Base-by-base conservation (phyloP, 176 grass and related monocot species). In the Phyllostachys edulis region DNA sequence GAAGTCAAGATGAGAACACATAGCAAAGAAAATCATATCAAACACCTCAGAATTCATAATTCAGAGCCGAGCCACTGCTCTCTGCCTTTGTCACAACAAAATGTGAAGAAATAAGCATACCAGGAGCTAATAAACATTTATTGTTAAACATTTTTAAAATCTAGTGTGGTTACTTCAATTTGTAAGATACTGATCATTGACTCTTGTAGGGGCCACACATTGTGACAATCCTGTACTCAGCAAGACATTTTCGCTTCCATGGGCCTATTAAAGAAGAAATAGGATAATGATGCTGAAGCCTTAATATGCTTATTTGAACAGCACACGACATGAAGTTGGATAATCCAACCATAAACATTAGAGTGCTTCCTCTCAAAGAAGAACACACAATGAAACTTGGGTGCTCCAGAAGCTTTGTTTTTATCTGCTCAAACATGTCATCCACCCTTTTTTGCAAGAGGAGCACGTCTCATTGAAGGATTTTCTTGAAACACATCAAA, bases 171-270 rank as follows among this genome's bases (percentile, higher is more conserved):
- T 29, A 29, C 29, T 29, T 1, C 29, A 29, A 71, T 99, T 99
- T 2, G 93, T 99, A 32, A 98, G 59, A 69, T 98, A 98, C 20
- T 98, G 93, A 47, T 98, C 96, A 65, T 98, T 98, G 5, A 98
- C 83, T 85, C 89, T 96, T 5, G 45, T 90, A n/a, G 96, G 96
- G 9, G 96, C 93, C 16, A 99, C 87, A 69, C 96, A 96, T 45
- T 21, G 96, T 96, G 15, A 96, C 84, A 75, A 99, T 99, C 27
- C 96, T 93, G 73, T 96, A 99, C 7, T 96, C 93, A 45, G 91
- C 66, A 27, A 99, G 93, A 49, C 93, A 99, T 76, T 96, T 96
- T 16, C 87, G 71, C 84, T 99, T 99, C 93, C 96, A 99, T 21
- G 96, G 93, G 10, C 93, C 90, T 99, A 85, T 75, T 42, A 44